phyloP scores from a whole-genome alignment of 1,284 basidiomycete species.

The Cystobasidium pallidum region DNA sequence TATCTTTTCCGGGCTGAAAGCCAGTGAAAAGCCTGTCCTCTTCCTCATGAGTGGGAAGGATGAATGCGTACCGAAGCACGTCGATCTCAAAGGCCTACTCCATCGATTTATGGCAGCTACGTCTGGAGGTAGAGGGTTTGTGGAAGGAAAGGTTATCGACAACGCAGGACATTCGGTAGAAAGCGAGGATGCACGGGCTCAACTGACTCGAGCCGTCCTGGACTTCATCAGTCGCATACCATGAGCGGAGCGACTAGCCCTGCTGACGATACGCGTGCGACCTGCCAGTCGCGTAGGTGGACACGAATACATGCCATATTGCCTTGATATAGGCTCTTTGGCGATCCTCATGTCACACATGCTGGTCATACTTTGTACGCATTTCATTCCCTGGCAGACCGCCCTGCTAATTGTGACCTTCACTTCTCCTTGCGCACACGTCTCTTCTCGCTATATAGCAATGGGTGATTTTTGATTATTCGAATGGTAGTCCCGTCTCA shows the following conservation, averaged over 20 bases:
- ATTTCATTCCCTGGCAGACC: too few species aligned
- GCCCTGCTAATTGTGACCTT: too few species aligned
- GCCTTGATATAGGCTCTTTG: too few species aligned
- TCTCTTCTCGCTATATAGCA: too few species aligned
- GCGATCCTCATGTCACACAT: too few species aligned
- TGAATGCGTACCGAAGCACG: slow-evolving; percentile 14
- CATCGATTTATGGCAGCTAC: slow-evolving; percentile 12
- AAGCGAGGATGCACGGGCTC: neutral
- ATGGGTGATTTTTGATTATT: too few species aligned
- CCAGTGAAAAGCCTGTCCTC: neutral
- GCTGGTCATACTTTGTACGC: too few species aligned
- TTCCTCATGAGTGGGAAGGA: slow-evolving; percentile 31
- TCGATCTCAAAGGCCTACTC: slow-evolving; percentile 1
- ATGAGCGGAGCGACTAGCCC: neutral
- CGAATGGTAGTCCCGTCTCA: too few species aligned
- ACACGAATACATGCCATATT: too few species aligned
- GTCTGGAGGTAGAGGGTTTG: neutral
- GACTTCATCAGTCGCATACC: slow-evolving; percentile 11
- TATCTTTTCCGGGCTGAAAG: slow-evolving; percentile 11
- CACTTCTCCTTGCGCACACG: too few species aligned
- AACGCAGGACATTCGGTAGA: slow-evolving; percentile 25
- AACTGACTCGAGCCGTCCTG: slow-evolving; percentile 3
- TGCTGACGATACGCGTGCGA: too few species aligned
- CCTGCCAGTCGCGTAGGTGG: too few species aligned
- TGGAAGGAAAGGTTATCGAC: slow-evolving; percentile 1